Base-by-base conservation (phyloP, 2,329 filamentous ascomycete species). In the Hypoxylon rubiginosum region DNA sequence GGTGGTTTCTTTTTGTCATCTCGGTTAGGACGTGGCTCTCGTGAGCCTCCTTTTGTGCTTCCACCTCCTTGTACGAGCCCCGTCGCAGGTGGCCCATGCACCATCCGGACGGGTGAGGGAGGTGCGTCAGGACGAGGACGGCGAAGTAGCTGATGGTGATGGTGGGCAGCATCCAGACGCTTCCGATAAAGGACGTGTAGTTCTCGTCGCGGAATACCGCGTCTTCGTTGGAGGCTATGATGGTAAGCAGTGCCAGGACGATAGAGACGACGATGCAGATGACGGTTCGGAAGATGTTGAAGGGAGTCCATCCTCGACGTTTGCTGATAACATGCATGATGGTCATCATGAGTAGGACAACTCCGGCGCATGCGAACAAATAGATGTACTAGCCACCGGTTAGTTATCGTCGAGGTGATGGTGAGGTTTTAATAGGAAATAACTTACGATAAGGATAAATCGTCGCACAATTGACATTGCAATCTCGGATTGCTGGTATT, bases 271-370 rank as follows among this genome's bases (percentile, higher is more conserved):
- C 51, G 21, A 73, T 57, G 43, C 72, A 73, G 26, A 73, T 17
- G 30, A 48, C 67, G 7, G 74, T 75, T 1, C 74, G 71, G 36
- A 68, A 51, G 39, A 76, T 68, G 64, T 76, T 76, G 64, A 76
- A 76, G 4, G 70, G 70, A 2, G 74, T 67, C 74, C 74, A 76
- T 8, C 74, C 74, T 30, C 57, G 68, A 13, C 66, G 64, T 62
- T 76, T 76, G 1, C 73, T 75, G 15, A 75, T 73, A 51, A 71
- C 58, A 62, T 76, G 74, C 69, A 76, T 75, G 34, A 74, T 63
- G 4, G 70, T 75, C n/a, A 76, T 56, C 49, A 76, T 69, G 8
- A 76, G 59, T 6, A 76, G 54, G 21, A 76, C 73, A 8, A 74
- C 66, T 1, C 73, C 73, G n/a, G 74, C 73, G 8, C 72, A 72